Percentiles rank a stretch among this genome's conserved stretches.
Evolutionary conservation across 176 grass and related monocot genomes (phyloP).

Genomic region (Microstegium vimineum): DNA sequence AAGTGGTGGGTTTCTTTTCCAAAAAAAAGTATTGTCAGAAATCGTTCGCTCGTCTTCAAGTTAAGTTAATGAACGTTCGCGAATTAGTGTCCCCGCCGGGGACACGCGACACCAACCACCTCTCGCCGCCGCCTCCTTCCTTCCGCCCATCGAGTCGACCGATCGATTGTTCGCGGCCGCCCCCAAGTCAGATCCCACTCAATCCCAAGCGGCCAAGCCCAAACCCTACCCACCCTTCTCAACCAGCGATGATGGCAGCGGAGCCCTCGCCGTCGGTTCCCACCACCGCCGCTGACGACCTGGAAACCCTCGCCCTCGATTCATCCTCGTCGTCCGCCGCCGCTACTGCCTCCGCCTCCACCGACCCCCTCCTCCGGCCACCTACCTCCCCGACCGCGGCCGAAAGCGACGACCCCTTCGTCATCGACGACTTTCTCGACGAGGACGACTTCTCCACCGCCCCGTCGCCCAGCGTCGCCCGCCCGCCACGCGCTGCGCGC

Average conservation of each 20-base stretch:
- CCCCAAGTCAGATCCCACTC: constrained; percentile 15
- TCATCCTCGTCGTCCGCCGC: constrained; percentile 35
- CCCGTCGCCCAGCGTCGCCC: background rate
- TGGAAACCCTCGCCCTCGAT: constrained; percentile 68
- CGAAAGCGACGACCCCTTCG: constrained; percentile 24
- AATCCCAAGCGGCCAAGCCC: background rate
- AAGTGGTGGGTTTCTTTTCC: too few species aligned
- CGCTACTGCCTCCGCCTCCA: constrained; percentile 12
- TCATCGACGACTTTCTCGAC: constrained; percentile 46
- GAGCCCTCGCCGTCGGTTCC: constrained; percentile 45
- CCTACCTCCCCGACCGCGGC: constrained; percentile 16
- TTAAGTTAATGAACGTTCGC: too few species aligned
- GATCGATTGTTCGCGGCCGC: constrained; percentile 13
- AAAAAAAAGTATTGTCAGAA: too few species aligned
- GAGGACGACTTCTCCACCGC: background rate
- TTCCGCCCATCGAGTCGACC: background rate
- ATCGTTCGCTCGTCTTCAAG: too few species aligned
- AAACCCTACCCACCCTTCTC: background rate
- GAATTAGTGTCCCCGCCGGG: too few species aligned
- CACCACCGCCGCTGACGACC: constrained; percentile 51
- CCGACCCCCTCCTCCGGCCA: constrained; percentile 77
- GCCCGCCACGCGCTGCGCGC: background rate
- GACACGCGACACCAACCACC: constrained; percentile 2
- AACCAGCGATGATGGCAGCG: constrained; percentile 64
- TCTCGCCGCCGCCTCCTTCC: background rate